Conservation (phyloP, 148 eudicot genomes). For the Persicaria maculosa region DNA sequence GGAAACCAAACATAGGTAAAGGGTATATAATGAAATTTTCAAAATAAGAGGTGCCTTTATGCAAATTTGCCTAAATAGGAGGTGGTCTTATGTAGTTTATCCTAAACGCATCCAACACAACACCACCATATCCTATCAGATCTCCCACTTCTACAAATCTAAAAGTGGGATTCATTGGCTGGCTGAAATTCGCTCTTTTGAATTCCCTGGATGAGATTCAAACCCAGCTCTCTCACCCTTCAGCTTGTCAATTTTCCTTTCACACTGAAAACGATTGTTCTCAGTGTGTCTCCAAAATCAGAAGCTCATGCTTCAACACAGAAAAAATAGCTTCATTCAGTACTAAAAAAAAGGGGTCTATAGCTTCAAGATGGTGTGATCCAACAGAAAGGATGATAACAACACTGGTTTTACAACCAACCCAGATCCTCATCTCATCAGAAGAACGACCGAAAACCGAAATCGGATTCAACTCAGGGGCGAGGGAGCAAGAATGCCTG, state of each 20-base stretch:
- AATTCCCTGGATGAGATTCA: constrained; percentile 1
- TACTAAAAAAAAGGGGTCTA: too few relatives aligned
- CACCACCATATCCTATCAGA: constrained; percentile 1
- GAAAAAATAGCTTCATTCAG: not conserved
- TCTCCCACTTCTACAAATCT: not conserved
- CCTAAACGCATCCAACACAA: not conserved
- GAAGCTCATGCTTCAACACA: not conserved
- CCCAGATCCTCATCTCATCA: constrained; percentile 21
- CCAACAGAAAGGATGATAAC: not conserved
- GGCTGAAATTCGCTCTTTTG: not conserved
- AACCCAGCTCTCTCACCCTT: not conserved
- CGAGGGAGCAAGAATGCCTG: constrained; percentile 42
- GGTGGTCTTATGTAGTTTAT: constrained; percentile 1
- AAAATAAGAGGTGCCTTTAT: too few relatives aligned
- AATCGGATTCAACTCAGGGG: constrained; percentile 18
- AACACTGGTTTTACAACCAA: constrained; percentile 5
- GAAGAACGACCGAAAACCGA: constrained; percentile 22
- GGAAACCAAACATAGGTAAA: too few relatives aligned
- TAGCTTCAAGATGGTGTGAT: not conserved
- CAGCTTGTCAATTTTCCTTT: not conserved
- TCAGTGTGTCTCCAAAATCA: not conserved
- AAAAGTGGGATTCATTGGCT: not conserved
- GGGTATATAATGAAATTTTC: too few relatives aligned
- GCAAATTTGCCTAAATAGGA: constrained; percentile 11
- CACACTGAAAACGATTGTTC: not conserved